Evolutionary conservation across 306 rosid genomes (phyloP).

Genomic region (Boehmeria nivea): DNA sequence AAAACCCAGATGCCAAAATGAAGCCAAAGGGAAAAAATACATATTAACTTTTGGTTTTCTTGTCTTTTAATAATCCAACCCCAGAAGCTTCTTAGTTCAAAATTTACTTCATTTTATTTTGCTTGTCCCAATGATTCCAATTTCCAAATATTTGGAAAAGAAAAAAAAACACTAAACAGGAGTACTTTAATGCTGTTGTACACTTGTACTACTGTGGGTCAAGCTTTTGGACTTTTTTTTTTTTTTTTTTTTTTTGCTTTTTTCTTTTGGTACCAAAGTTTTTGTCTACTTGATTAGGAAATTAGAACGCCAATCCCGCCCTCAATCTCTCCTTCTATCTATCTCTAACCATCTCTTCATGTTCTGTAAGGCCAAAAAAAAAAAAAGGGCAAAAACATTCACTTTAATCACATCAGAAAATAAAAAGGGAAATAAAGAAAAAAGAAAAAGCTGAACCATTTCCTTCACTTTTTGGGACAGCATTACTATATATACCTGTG

Average conservation of each 20-base stretch:
- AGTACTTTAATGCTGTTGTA: neutral
- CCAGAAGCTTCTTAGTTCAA: constrained; percentile 23
- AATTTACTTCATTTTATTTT: constrained; percentile 6
- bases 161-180: neutral
- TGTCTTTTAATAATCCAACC: constrained; percentile 10
- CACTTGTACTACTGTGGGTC: neutral
- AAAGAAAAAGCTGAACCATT: constrained; percentile 16
- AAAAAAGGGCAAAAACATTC: constrained; percentile 9
- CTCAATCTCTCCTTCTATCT: constrained; percentile 30
- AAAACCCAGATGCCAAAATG: constrained; percentile 13
- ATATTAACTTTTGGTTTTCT: constrained; percentile 4
- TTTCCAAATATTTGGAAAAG: constrained; percentile 10
- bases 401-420: constrained; percentile 17
- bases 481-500: constrained; percentile 20
- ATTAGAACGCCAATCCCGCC: constrained; percentile 64
- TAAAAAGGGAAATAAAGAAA: constrained; percentile 10
- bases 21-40: too few species aligned
- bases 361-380: constrained; percentile 32
- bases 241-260: neutral
- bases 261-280: constrained; percentile 10
- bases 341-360: constrained; percentile 25
- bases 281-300: constrained; percentile 23
- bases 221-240: neutral
- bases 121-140: constrained; percentile 31
- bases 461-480: constrained; percentile 46